A percentile compares a stretch with the other conserved stretches of the same genome.
Evolutionary conservation across 2,329 filamentous ascomycete species (phyloP).

Genomic region (Erysiphe pulchra): DNA sequence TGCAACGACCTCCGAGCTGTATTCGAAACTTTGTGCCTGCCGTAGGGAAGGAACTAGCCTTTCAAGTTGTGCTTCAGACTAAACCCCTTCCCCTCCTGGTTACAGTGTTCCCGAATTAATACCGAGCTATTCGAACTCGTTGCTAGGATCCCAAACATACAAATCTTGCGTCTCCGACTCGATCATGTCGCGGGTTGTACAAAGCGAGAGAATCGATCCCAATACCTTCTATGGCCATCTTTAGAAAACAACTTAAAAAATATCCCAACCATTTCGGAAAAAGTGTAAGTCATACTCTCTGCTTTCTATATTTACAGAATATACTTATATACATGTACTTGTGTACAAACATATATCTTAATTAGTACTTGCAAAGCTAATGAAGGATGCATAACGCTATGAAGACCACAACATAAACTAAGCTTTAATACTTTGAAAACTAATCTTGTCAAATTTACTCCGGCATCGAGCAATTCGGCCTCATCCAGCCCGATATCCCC

Average conservation of each 20-base stretch:
- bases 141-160: not conserved
- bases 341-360: not conserved
- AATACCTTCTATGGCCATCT: not conserved
- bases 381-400: not conserved
- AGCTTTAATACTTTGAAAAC: not conserved
- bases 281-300: not conserved
- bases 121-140: not conserved
- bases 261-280: not conserved
- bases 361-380: not conserved
- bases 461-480: too few species aligned
- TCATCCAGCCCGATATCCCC: not conserved
- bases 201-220: not conserved
- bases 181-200: not conserved
- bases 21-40: not conserved
- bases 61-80: not conserved
- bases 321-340: not conserved
- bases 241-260: not conserved
- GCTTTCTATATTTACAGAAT: not conserved
- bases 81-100: not conserved
- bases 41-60: not conserved
- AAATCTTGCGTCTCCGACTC: not conserved
- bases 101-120: not conserved
- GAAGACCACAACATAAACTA: not conserved
- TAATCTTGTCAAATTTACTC: not conserved
- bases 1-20: not conserved